Evolutionary conservation across 495 filamentous ascomycete genomes (phyloP), one percentile per base, ranked within the genome.

Genomic region (Collariella sp.): DNA sequence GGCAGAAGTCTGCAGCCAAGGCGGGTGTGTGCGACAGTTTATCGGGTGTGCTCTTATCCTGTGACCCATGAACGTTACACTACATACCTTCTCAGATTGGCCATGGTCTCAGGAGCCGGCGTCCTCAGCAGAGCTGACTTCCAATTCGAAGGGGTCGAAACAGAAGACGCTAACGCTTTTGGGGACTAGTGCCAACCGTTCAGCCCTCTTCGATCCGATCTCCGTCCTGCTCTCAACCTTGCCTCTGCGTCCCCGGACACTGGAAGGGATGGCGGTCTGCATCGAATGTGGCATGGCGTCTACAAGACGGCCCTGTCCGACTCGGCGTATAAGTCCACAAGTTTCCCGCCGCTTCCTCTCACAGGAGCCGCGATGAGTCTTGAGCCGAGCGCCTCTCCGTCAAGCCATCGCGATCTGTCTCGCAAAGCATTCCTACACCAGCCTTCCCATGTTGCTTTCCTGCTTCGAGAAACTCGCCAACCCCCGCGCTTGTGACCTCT

Each of bases 131-230:
- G 34, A 55, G 57, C 52, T 55, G 51, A 54, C 50, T 20, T 49
- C 44, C 38, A 46, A 42, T 38, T 38, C 18, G 46, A 41, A n/a
- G 40, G 16, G 46, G 13, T 26, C 24, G 10, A 9, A 33, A 46
- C 42, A 46, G 38, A 23, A 11, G 11, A 31, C 43, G 24, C 57
- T 54, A 59, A 35, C 36, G 44, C 44, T 5, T 9, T 40, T 31
- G 29, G 35, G 39, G 43, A 7, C 16, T 50, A 52, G 49, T 23
- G 36, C 33, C 51, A 46, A 46, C 33, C 24, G 36, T 23, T 50
- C 50, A 50, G 56, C 47, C 38, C 46, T 41, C 23, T 46, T 38
- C 19, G 41, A 53, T 53, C 50, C 50, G 41, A 53, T 53, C 42
- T 45, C 33, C 33, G 22, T 31, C 34, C 7, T 15, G 9, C 10